Percentiles rank a stretch among this genome's conserved stretches.
Evolutionary conservation across 2,329 filamentous ascomycete genomes (phyloP).

Genomic region (Penicillium corylophilum): DNA sequence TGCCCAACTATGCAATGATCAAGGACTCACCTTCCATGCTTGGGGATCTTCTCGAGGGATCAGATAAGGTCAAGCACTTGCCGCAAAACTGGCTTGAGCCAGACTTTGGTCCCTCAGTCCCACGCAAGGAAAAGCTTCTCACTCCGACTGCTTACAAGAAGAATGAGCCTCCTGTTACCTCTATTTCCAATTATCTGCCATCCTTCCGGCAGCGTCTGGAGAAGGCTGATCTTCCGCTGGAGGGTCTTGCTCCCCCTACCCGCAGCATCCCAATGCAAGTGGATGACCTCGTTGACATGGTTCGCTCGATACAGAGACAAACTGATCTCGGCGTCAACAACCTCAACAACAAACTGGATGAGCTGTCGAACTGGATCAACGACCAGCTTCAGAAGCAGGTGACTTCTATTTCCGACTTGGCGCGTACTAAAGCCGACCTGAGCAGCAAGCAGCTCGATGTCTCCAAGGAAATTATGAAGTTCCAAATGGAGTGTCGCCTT

Average conservation of each 20-base stretch:
- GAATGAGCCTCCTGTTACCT: background rate
- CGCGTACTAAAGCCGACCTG: conserved; percentile 11
- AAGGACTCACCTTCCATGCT: conserved; percentile 2
- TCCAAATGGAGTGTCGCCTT: conserved; percentile 12
- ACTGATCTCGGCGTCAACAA: conserved; percentile 3
- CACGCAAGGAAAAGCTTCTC: background rate
- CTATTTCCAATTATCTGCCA: conserved; percentile 1
- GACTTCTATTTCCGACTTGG: conserved; percentile 6
- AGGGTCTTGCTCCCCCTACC: background rate
- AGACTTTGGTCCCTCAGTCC: background rate
- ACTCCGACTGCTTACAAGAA: background rate
- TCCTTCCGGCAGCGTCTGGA: conserved; percentile 14
- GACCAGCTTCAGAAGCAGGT: conserved; percentile 12
- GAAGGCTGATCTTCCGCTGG: background rate
- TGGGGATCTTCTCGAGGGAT: conserved; percentile 4
- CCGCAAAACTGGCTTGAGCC: conserved; percentile 3
- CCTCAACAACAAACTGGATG: conserved; percentile 9
- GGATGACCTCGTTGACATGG: conserved; percentile 11
- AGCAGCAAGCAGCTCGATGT: conserved; percentile 6
- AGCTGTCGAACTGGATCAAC: conserved; percentile 11
- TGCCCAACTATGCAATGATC: background rate
- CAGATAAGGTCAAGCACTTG: conserved; percentile 10
- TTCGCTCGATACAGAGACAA: conserved; percentile 10
- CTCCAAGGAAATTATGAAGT: conserved; percentile 11
- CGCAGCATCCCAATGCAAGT: background rate